These are phyloP conservation scores for Magnusiomyces ingens DNA, from an alignment of 1,139 yeast genomes.

Conservation along the genomic window DNA sequence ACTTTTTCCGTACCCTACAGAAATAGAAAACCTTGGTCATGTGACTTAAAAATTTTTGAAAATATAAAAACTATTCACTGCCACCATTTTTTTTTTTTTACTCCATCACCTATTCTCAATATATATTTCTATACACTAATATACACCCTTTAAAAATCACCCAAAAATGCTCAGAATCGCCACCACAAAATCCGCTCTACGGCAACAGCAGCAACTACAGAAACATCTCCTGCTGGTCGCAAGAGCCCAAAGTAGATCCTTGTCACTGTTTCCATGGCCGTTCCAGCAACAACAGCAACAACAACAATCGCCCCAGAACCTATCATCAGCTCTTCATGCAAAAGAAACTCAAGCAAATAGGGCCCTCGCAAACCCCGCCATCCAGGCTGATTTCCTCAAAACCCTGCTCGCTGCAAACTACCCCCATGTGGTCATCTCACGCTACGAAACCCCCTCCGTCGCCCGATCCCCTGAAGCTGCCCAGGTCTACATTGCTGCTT, in stretches of 20 bases:
- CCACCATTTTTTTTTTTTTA: not conserved
- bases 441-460: constrained; percentile 88
- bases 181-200: no score
- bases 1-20: constrained; percentile 72
- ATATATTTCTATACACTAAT: no score
- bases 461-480: constrained; percentile 76
- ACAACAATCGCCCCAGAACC: no score
- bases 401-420: constrained; percentile 67
- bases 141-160: no score
- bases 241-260: no score
- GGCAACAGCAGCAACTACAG: no score
- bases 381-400: constrained; percentile 78
- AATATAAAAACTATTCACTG: not conserved
- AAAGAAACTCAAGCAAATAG: constrained; percentile 74
- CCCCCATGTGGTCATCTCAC: constrained; percentile 86
- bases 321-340: constrained; percentile 5
- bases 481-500: constrained; percentile 68
- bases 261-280: no score
- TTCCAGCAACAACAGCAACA: no score
- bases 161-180: no score
- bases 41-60: not conserved
- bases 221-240: no score
- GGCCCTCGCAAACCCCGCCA: constrained; percentile 55
- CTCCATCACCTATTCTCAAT: not conserved
- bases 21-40: constrained; percentile 24